Evolutionary conservation across 345 rosid species (phyloP).

Genomic region (Balakata baccata): DNA sequence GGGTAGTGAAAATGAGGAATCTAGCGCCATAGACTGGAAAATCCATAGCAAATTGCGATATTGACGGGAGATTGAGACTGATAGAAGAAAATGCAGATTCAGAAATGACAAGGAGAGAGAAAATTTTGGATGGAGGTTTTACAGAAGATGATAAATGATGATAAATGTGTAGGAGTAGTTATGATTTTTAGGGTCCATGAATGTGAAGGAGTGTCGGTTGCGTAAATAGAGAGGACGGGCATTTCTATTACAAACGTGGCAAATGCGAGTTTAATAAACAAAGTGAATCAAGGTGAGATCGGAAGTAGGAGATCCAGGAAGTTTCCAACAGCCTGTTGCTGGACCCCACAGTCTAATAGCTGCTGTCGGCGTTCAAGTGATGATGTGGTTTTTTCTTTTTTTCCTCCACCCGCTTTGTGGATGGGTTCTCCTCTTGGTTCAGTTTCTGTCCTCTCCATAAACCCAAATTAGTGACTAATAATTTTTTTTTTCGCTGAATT

Average conservation of each 20-base stretch:
- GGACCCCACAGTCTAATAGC: background rate
- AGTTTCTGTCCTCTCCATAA: too few species aligned
- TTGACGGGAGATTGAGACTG: background rate
- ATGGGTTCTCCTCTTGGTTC: too few species aligned
- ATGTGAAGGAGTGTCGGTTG: constrained; percentile 1
- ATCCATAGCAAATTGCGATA: constrained; percentile 17
- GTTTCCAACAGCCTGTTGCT: constrained; percentile 6
- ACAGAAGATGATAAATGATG: too few species aligned
- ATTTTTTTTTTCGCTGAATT: too few species aligned
- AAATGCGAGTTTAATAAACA: background rate
- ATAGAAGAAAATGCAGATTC: background rate
- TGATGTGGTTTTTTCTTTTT: background rate
- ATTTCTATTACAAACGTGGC: background rate
- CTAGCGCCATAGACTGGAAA: constrained; percentile 18
- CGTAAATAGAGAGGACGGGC: too few species aligned
- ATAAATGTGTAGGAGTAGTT: background rate
- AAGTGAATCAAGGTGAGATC: background rate
- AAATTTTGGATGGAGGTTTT: background rate
- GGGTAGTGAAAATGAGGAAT: constrained; percentile 4
- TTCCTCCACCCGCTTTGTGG: too few species aligned
- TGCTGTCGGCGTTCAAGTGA: background rate
- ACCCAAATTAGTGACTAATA: too few species aligned
- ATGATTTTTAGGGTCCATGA: background rate
- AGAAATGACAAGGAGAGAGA: background rate
- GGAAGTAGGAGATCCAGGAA: constrained; percentile 1